A percentile compares a stretch with the other conserved stretches of the same genome.
phyloP scores from a whole-genome alignment of 2,329 filamentous ascomycete species.

The Fusarium stilboides region DNA sequence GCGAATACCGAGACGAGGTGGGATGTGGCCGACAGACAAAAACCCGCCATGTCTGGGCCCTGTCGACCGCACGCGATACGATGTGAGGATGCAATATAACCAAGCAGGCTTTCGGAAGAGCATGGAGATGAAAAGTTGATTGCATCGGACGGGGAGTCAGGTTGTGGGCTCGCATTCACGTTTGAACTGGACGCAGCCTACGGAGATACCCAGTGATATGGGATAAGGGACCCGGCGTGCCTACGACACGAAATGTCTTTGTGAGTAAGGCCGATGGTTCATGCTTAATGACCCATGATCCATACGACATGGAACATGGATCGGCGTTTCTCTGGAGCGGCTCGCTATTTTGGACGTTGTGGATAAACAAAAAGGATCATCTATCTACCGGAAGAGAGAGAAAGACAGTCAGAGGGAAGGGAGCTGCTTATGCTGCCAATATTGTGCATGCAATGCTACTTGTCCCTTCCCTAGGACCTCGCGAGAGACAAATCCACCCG shows the following conservation, averaged over 20 bases:
- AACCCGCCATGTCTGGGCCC: slow-evolving; percentile 25
- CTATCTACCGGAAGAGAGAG: slow-evolving; percentile 46
- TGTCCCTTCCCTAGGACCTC: slow-evolving; percentile 42
- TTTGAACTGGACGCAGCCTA: slow-evolving; percentile 45
- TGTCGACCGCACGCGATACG: slow-evolving; percentile 27
- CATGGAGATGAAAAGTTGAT: slow-evolving; percentile 47
- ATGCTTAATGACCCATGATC: slow-evolving; percentile 47
- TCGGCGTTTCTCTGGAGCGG: slow-evolving; percentile 47
- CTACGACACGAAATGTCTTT: slow-evolving; percentile 40
- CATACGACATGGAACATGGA: slow-evolving; percentile 45
- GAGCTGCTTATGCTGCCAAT: slow-evolving; percentile 32
- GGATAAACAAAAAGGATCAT: slow-evolving; percentile 47
- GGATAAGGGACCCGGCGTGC: slow-evolving; percentile 35
- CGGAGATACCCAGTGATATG: slow-evolving; percentile 44
- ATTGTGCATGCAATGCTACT: slow-evolving; percentile 36
- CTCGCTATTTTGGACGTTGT: slow-evolving; percentile 46
- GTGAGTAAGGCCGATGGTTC: slow-evolving; percentile 41
- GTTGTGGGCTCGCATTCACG: slow-evolving; percentile 53
- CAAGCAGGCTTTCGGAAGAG: slow-evolving; percentile 38
- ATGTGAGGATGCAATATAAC: slow-evolving; percentile 43
- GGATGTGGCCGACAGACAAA: slow-evolving; percentile 25
- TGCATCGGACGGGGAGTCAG: slow-evolving; percentile 60
- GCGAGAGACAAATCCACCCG: slow-evolving; percentile 45
- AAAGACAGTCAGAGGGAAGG: slow-evolving; percentile 37
- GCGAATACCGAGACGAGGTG: slow-evolving; percentile 24